A percentile compares a stretch with the other conserved stretches of the same genome.
phyloP scores from a whole-genome alignment of 2,329 filamentous ascomycete genomes.

The Helicocarpus griseus region DNA sequence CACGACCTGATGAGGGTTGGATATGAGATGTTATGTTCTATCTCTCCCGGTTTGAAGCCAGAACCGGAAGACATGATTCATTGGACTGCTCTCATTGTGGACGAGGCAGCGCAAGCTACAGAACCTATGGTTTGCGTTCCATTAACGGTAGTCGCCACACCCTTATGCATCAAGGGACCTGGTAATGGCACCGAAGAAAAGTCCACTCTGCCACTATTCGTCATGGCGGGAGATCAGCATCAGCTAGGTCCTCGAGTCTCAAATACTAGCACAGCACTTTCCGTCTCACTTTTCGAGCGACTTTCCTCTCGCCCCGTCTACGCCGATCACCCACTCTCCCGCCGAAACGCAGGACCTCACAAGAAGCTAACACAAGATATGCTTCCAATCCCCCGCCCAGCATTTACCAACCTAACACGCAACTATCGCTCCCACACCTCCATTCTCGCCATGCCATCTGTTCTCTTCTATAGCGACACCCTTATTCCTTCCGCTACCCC shows the following conservation, averaged over 20 bases:
- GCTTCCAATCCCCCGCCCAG: slow-evolving; percentile 33
- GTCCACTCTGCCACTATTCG: slow-evolving; percentile 25
- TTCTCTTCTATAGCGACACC: slow-evolving; percentile 37
- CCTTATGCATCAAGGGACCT: slow-evolving; percentile 14
- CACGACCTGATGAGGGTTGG: slow-evolving; percentile 30
- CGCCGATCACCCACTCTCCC: slow-evolving; percentile 31
- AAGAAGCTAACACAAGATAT: slow-evolving; percentile 18
- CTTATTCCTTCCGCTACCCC: slow-evolving; percentile 30
- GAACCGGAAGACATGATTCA: slow-evolving; percentile 21
- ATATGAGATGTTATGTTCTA: slow-evolving; percentile 25
- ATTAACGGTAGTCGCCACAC: slow-evolving; percentile 31
- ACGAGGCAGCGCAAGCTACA: slow-evolving; percentile 39
- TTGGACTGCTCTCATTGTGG: slow-evolving; percentile 36
- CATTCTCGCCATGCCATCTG: slow-evolving; percentile 33
- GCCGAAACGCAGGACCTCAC: slow-evolving; percentile 15
- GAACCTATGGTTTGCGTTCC: slow-evolving; percentile 34
- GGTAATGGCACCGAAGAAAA: neutral
- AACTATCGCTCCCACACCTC: slow-evolving; percentile 41
- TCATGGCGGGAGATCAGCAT: slow-evolving; percentile 39
- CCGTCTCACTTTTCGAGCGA: slow-evolving; percentile 34
- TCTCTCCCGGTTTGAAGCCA: slow-evolving; percentile 13
- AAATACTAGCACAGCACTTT: slow-evolving; percentile 24
- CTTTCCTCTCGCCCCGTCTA: slow-evolving; percentile 30
- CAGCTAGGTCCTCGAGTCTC: slow-evolving; percentile 35
- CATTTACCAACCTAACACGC: slow-evolving; percentile 35